phyloP scores from a whole-genome alignment of 495 filamentous ascomycete genomes.

The Echria macrotheca region DNA sequence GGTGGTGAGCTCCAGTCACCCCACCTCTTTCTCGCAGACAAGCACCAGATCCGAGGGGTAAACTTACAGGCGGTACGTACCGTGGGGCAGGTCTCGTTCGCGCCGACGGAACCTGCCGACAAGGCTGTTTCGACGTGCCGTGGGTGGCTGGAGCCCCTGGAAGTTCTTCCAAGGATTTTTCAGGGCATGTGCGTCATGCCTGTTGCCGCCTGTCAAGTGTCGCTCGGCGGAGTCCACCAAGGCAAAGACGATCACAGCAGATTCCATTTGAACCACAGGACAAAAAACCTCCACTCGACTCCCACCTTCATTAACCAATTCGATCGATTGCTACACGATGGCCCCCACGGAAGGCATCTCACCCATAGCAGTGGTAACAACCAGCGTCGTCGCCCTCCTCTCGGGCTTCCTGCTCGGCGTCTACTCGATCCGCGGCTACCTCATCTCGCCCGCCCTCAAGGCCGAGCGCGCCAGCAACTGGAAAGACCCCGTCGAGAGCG shows the following conservation, averaged over 20 bases:
- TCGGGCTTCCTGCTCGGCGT: slow-evolving; percentile 56
- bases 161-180: not conserved
- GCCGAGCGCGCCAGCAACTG: slow-evolving; percentile 29
- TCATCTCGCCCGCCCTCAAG: slow-evolving; percentile 39
- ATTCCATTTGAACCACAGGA: not conserved
- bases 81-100: not conserved
- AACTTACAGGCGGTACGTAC: not conserved
- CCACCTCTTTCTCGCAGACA: too few relatives aligned
- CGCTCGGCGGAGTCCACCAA: not conserved
- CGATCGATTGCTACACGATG: too few relatives aligned
- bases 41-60: not conserved
- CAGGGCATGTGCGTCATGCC: slow-evolving; percentile 3
- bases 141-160: not conserved
- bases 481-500: slow-evolving; percentile 43
- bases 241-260: not conserved
- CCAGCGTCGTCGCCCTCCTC: slow-evolving; percentile 57
- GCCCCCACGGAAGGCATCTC: too few relatives aligned
- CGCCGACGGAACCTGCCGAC: not conserved
- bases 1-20: not conserved
- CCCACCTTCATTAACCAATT: too few relatives aligned
- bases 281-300: not conserved
- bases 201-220: not conserved
- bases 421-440: slow-evolving; percentile 45
- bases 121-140: not conserved
- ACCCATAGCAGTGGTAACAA: slow-evolving; percentile 49